phyloP scores from a whole-genome alignment of 495 filamentous ascomycete species.

The Gamarada debralockiae region DNA sequence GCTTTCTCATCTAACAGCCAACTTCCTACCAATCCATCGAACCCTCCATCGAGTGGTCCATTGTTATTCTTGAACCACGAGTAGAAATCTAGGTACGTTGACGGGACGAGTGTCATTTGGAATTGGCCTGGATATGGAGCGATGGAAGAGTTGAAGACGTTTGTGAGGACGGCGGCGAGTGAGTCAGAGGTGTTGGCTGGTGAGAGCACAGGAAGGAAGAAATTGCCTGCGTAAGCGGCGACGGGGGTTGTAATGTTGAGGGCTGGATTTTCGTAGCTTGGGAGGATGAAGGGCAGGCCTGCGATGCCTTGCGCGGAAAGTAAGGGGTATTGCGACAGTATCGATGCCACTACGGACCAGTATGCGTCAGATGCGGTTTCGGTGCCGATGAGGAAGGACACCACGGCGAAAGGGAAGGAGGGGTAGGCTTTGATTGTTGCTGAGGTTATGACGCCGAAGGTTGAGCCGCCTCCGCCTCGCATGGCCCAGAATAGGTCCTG shows the following conservation, averaged over 20 bases:
- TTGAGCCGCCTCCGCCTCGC: slow-evolving; percentile 39
- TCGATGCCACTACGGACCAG: slow-evolving; percentile 18
- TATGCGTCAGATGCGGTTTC: not conserved
- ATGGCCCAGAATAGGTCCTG: slow-evolving; percentile 64
- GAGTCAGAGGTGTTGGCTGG: not conserved
- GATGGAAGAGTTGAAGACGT: slow-evolving; percentile 24
- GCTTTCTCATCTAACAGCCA: not conserved
- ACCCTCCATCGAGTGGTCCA: slow-evolving; percentile 30
- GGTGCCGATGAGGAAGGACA: slow-evolving; percentile 26
- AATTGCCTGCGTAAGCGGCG: slow-evolving; percentile 8
- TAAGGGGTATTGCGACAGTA: slow-evolving; percentile 31
- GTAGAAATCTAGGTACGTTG: slow-evolving; percentile 25
- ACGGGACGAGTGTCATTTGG: not conserved
- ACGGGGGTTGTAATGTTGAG: not conserved
- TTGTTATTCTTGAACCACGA: slow-evolving; percentile 39
- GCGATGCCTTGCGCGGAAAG: slow-evolving; percentile 19
- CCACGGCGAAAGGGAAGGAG: slow-evolving; percentile 41
- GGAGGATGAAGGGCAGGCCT: not conserved
- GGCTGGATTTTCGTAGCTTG: too few species aligned
- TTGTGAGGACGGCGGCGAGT: slow-evolving; percentile 26
- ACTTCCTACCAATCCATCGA: slow-evolving; percentile 2
- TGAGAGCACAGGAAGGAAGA: not conserved
- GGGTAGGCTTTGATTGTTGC: too few species aligned
- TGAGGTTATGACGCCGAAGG: not conserved
- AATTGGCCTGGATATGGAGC: not conserved